A percentile compares a stretch with the other conserved stretches of the same genome.
These are phyloP conservation scores for Zygnema circumcarinatum DNA, from an alignment of 139 green algal species.

Conservation along the genomic window DNA sequence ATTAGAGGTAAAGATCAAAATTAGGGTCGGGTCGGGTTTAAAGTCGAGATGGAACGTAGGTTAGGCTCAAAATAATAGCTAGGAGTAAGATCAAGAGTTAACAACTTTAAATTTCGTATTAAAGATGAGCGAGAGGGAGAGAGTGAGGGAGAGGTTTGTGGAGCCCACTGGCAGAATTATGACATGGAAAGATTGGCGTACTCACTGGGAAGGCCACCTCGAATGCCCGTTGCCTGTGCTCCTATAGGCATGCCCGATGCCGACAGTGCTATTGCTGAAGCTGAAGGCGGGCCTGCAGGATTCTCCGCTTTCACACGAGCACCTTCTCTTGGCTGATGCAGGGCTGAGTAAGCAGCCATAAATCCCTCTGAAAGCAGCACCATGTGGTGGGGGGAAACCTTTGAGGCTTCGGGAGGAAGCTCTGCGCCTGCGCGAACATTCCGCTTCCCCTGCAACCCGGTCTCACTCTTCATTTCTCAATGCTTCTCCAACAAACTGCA, in stretches of 20 bases:
- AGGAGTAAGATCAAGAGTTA: too few relatives aligned
- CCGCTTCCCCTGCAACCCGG: slow-evolving; percentile 10
- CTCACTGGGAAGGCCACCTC: not conserved
- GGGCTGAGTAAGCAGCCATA: not conserved
- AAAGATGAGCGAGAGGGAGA: not conserved
- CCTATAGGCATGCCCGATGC: not conserved
- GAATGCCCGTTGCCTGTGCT: not conserved
- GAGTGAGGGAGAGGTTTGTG: not conserved
- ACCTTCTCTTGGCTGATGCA: not conserved
- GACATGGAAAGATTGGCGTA: not conserved
- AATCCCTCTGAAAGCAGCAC: slow-evolving; percentile 34
- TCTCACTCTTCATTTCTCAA: too few relatives aligned
- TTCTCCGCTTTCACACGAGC: not conserved
- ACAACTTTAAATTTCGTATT: too few relatives aligned
- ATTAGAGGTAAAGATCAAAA: too few relatives aligned
- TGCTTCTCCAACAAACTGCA: too few relatives aligned
- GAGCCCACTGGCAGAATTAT: not conserved
- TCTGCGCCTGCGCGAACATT: not conserved
- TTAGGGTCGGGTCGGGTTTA: too few relatives aligned
- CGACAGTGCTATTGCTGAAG: not conserved
- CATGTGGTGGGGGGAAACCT: slow-evolving; percentile 11
- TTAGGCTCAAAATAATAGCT: too few relatives aligned
- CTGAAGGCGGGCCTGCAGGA: not conserved
- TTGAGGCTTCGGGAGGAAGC: not conserved
- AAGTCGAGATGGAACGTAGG: too few relatives aligned